phyloP scores from a whole-genome alignment of 177 flowering plant genomes.

The Vitis hybrid region DNA sequence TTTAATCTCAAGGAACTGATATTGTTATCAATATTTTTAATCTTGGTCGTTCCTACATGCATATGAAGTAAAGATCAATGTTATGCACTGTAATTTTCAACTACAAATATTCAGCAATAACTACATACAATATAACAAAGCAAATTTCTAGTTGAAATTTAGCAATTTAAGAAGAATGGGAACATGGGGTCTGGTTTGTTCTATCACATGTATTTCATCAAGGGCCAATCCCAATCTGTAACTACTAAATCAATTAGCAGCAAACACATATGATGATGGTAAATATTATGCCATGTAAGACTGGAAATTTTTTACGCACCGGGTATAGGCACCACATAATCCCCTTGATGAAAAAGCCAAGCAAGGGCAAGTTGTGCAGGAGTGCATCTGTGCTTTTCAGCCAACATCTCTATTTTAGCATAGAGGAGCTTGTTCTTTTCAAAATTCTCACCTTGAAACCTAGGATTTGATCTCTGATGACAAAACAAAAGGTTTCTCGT shows the following conservation, averaged over 20 bases:
- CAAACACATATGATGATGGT: no score
- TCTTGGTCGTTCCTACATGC: constrained; percentile 3
- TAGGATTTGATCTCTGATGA: neutral
- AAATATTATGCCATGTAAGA: no score
- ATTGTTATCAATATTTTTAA: neutral
- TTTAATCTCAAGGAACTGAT: neutral
- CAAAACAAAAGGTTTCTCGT: neutral
- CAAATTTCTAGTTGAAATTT: no score
- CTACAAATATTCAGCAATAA: no score
- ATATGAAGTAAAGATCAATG: no score
- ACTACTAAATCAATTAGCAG: no score
- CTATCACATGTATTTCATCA: no score
- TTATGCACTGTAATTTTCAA: no score
- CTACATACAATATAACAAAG: no score
- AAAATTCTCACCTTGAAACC: constrained; percentile 1
- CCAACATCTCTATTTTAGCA: neutral
- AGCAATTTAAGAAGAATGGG: no score
- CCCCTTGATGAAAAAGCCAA: constrained; percentile 8
- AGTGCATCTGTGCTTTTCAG: neutral
- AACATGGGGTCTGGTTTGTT: no score
- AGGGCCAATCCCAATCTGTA: no score
- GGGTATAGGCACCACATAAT: constrained; percentile 7
- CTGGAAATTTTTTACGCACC: neutral
- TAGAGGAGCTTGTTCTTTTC: constrained; percentile 9
- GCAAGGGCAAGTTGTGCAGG: constrained; percentile 7